These are phyloP conservation scores for Mycena haematopus DNA, from an alignment of 768 basidiomycete species.

Conservation along the genomic window DNA sequence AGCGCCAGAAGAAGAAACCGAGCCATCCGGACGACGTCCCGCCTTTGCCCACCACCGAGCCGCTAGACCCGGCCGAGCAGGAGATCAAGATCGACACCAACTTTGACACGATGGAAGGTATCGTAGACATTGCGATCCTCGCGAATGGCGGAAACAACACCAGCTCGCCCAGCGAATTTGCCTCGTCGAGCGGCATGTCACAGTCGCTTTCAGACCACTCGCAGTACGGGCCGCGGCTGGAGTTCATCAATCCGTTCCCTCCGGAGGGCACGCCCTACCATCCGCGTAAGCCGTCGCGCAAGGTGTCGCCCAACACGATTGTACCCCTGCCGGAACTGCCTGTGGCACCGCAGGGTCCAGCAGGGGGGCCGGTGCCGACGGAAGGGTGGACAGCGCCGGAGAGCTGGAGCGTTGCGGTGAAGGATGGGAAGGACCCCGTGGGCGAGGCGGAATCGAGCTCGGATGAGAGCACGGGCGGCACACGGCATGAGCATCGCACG, in stretches of 20 bases:
- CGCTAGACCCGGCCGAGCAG: conserved; percentile 40
- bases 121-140: conserved; percentile 59
- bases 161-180: conserved; percentile 52
- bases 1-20: background rate
- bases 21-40: background rate
- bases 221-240: conserved; percentile 31
- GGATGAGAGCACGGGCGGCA: conserved; percentile 34
- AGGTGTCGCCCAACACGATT: conserved; percentile 32
- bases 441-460: conserved; percentile 38
- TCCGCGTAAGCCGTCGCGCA: conserved; percentile 14
- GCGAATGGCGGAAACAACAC: conserved; percentile 38
- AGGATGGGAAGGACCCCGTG: conserved; percentile 43
- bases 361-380: background rate
- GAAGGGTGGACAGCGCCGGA: conserved; percentile 71
- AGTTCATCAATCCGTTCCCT: conserved; percentile 51
- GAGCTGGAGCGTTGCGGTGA: conserved; percentile 74
- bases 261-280: background rate
- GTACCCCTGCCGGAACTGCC: conserved; percentile 6
- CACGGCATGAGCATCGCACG: background rate
- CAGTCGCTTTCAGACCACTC: conserved; percentile 40
- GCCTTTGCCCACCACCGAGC: conserved; percentile 36
- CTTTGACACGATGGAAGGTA: conserved; percentile 81
- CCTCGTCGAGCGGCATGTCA: conserved; percentile 34
- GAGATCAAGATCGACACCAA: conserved; percentile 68
- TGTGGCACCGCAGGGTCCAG: background rate